Percentiles rank a stretch among this genome's conserved stretches.
These are phyloP conservation scores for Talaromyces liani DNA, from an alignment of 495 filamentous ascomycete genomes.

Conservation along the genomic window DNA sequence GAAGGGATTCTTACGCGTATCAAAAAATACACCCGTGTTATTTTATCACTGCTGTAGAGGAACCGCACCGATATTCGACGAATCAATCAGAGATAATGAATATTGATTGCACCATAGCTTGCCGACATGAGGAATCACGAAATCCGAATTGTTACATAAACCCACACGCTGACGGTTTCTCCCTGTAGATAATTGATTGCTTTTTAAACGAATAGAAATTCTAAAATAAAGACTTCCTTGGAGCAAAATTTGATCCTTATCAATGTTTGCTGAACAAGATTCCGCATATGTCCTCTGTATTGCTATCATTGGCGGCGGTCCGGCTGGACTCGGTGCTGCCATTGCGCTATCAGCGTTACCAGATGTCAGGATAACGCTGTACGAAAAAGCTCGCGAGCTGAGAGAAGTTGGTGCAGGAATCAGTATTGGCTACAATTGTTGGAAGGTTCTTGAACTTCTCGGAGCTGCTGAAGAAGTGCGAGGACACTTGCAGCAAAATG, in stretches of 20 bases:
- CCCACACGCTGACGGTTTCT: too few relatives aligned
- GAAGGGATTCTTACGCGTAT: too few relatives aligned
- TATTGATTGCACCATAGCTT: slow-evolving; percentile 2
- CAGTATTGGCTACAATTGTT: slow-evolving; percentile 39
- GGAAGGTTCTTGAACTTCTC: slow-evolving; percentile 24
- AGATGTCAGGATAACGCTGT: slow-evolving; percentile 35
- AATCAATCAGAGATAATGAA: slow-evolving; percentile 12
- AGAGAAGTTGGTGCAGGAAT: slow-evolving; percentile 44
- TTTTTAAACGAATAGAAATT: not conserved
- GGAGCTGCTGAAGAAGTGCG: slow-evolving; percentile 31
- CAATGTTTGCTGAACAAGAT: not conserved
- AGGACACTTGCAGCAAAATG: not conserved
- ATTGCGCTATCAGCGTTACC: slow-evolving; percentile 41
- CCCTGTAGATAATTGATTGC: not conserved
- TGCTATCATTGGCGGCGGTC: slow-evolving; percentile 40
- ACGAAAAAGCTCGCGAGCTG: slow-evolving; percentile 39
- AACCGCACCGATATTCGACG: not conserved
- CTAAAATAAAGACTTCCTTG: not conserved
- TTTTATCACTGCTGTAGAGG: too few relatives aligned
- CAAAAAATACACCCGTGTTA: too few relatives aligned
- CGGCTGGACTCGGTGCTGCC: slow-evolving; percentile 40
- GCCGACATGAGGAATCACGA: not conserved
- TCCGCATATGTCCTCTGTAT: slow-evolving; percentile 9
- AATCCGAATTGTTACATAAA: not conserved
- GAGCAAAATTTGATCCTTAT: not conserved